These are phyloP conservation scores for Arthrobotrys musiformis DNA, from an alignment of 2,329 filamentous ascomycete species.

Conservation along the genomic window DNA sequence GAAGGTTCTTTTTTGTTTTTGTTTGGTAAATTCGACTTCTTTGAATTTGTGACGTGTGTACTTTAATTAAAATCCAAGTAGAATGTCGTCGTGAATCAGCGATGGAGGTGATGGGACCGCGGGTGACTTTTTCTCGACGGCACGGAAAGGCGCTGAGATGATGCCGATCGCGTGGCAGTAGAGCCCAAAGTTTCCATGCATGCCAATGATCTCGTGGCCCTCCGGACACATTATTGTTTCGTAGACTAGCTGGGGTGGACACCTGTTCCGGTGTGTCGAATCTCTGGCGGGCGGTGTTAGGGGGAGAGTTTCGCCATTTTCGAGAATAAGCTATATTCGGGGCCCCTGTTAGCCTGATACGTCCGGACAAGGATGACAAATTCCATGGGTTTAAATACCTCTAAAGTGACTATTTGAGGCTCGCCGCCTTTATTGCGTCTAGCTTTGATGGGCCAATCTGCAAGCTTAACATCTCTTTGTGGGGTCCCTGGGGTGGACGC, in stretches of 20 bases:
- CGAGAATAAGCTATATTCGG: conserved; percentile 27
- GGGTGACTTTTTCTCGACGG: conserved; percentile 35
- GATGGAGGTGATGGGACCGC: neutral
- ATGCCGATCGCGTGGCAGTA: conserved; percentile 52
- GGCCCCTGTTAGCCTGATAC: neutral
- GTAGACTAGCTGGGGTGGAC: conserved; percentile 33
- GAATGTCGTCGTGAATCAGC: conserved; percentile 20
- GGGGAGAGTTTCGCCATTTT: conserved; percentile 22
- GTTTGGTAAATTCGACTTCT: no score
- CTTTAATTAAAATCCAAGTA: conserved; percentile 13
- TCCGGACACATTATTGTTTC: conserved; percentile 52
- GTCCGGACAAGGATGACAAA: neutral
- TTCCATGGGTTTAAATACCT: conserved; percentile 1
- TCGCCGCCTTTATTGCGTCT: conserved; percentile 48
- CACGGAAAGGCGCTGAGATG: conserved; percentile 39
- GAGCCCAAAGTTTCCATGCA: conserved; percentile 52
- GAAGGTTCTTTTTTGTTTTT: neutral
- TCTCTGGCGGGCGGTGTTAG: conserved; percentile 40
- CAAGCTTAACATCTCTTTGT: conserved; percentile 44
- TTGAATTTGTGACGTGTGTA: neutral
- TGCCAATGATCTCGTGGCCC: conserved; percentile 43
- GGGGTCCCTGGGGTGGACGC: conserved; percentile 29
- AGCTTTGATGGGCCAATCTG: conserved; percentile 54
- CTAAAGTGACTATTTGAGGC: conserved; percentile 46
- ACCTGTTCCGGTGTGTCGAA: conserved; percentile 43